Percentiles rank a stretch among this genome's conserved stretches.
phyloP scores from a whole-genome alignment of 495 filamentous ascomycete genomes.

The Chaetomium cochliodes region DNA sequence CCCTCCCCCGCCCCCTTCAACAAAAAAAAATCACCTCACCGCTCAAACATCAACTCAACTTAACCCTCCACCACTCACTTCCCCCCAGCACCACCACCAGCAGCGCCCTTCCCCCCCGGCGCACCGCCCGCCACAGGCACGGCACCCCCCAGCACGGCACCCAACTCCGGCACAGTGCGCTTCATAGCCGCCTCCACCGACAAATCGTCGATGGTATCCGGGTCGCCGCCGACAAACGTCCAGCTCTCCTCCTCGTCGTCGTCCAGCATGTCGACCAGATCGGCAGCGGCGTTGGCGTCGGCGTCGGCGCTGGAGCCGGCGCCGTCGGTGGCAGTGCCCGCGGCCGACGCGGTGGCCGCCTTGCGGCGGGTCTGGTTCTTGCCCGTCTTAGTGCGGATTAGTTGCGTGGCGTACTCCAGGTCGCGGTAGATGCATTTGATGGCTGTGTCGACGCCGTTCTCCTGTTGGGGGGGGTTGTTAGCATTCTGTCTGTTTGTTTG shows the following conservation, averaged over 20 bases:
- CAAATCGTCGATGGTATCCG: constrained; percentile 29
- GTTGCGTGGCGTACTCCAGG: constrained; percentile 87
- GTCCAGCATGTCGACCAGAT: constrained; percentile 26
- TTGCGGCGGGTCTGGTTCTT: constrained; percentile 52
- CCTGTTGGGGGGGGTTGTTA: constrained; percentile 49
- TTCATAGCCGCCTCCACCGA: constrained; percentile 24
- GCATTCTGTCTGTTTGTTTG: constrained; percentile 11
- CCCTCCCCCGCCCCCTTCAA: too few species aligned
- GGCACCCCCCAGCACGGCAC: constrained; percentile 12
- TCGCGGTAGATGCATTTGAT: constrained; percentile 94
- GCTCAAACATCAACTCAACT: not conserved
- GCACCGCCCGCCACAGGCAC: constrained; percentile 20
- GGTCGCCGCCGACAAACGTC: constrained; percentile 49
- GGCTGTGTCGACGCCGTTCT: constrained; percentile 83
- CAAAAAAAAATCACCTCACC: too few species aligned
- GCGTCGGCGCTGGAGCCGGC: not conserved
- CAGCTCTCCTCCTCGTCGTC: constrained; percentile 50
- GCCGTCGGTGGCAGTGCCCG: not conserved
- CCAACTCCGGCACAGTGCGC: constrained; percentile 1
- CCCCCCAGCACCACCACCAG: not conserved
- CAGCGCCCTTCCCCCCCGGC: constrained; percentile 3
- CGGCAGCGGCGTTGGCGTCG: constrained; percentile 16
- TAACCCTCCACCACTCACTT: not conserved
- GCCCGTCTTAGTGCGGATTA: constrained; percentile 63
- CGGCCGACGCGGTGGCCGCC: constrained; percentile 6